These are phyloP conservation scores for Eutrema salsugineum DNA, from an alignment of 441 rosid species.

Conservation along the genomic window DNA sequence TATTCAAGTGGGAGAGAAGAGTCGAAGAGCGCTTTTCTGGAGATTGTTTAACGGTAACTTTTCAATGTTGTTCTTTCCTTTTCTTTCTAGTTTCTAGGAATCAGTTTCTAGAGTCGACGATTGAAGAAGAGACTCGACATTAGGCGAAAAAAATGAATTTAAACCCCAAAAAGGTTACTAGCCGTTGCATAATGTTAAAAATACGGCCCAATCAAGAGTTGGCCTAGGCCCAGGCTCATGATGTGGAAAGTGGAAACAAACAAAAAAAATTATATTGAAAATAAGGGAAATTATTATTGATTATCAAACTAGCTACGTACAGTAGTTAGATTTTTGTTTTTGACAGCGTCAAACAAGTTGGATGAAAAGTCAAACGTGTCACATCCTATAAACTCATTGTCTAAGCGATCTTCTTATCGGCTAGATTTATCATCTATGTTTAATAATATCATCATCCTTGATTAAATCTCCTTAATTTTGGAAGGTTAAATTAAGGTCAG, in stretches of 20 bases:
- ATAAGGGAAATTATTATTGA: background rate
- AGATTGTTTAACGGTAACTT: conserved; percentile 21
- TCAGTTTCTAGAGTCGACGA: background rate
- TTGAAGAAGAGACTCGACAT: background rate
- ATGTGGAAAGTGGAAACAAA: no score
- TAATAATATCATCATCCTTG: conserved; percentile 16
- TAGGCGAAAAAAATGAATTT: background rate
- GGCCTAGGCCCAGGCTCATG: background rate
- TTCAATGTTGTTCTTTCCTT: background rate
- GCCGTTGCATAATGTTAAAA: conserved; percentile 11
- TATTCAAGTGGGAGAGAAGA: background rate
- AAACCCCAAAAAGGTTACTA: background rate
- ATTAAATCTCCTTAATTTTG: conserved; percentile 15
- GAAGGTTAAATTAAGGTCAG: conserved; percentile 14
- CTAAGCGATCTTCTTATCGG: background rate
- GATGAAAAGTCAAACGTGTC: background rate
- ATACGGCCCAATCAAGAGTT: background rate
- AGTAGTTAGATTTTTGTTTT: no score
- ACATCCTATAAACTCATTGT: conserved; percentile 13
- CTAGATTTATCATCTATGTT: conserved; percentile 16
- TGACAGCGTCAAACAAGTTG: background rate
- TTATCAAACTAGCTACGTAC: background rate
- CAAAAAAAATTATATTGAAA: background rate
- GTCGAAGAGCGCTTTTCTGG: conserved; percentile 17
- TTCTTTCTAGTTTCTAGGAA: background rate